Evolutionary conservation across 1,284 basidiomycete genomes (phyloP), one percentile per base, ranked within the genome.

Genomic region (Sphagnurus paluster): DNA sequence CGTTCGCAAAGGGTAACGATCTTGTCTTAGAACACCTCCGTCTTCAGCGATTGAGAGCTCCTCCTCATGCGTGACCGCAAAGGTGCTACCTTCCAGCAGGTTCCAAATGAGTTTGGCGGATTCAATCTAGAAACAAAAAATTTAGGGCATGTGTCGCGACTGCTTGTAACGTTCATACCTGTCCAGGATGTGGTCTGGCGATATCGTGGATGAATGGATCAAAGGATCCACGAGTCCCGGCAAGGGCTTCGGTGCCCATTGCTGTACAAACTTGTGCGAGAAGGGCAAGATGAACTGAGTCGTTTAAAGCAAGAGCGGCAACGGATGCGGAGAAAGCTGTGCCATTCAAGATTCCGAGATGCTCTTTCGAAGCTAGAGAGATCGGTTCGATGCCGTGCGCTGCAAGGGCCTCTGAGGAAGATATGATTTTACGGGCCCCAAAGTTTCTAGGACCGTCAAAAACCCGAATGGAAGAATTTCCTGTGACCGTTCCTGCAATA

Each of bases 141-240:
- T 35, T 13, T 30, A 45, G 42, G 33, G 37, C 25, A 39, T 36
- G 13, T n/a, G 19, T 30, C 6, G n/a, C 5, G 17, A 14, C 7
- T 10, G 17, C 9, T 26, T 13, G 10, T 56, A 34, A 16, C 2
- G 28, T 5, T 10, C 64, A 47, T 53, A 80, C 79, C 69, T 93
- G 92, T 38, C 91, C 91, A 2, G 90, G 86, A 62, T 94, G 92
- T n/a, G 91, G 91, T 21, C 91, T 80, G 11, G 86, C 82, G 32
- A 80, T 69, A 46, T 81, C 75, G 62, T 89, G 85, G 49, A 94
- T 90, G 70, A 95, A 94, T 1, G 85, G 79, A 56, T 84, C 82
- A 61, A 89, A 91, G 0, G 83, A 86, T 8, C 77, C 85, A 36
- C 79, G 79, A 16, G 82, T 78, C 5, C 90, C 90, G 35, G 80